Conservation (phyloP, 2,329 filamentous ascomycete species). For the Penicillium verrucosum region DNA sequence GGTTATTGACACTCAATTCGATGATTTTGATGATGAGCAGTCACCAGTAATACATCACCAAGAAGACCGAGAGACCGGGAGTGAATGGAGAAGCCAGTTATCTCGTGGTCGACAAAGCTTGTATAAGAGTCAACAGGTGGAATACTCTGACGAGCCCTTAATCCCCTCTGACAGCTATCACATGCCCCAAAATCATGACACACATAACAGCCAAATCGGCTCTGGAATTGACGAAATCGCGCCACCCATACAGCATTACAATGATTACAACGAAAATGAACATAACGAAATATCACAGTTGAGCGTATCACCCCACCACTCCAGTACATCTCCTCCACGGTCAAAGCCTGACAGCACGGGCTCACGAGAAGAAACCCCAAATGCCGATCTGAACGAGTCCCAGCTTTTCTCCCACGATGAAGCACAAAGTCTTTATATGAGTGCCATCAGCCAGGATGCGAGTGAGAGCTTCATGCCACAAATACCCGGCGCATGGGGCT, state of each 20-base stretch:
- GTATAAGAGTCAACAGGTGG: constrained; percentile 1
- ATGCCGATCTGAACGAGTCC: constrained; percentile 45
- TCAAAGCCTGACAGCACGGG: constrained; percentile 26
- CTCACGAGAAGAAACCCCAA: constrained; percentile 23
- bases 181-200: background rate
- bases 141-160: background rate
- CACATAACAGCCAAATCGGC: constrained; percentile 5
- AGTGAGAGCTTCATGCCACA: constrained; percentile 29
- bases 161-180: background rate
- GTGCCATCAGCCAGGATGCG: constrained; percentile 51
- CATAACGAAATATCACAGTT: background rate
- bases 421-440: constrained; percentile 53
- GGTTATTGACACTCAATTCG: constrained; percentile 35
- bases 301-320: constrained; percentile 4
- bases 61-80: constrained; percentile 7
- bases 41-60: constrained; percentile 16
- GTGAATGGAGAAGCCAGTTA: constrained; percentile 17
- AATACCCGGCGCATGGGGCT: constrained; percentile 46
- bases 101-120: constrained; percentile 17
- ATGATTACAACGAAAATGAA: constrained; percentile 1
- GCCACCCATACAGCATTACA: background rate
- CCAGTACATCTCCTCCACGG: constrained; percentile 15
- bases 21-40: constrained; percentile 32
- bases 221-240: background rate
- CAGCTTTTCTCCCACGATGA: constrained; percentile 49